Percentiles rank a stretch among this genome's conserved stretches.
Evolutionary conservation across 176 grass and related monocot species (phyloP).

Genomic region (Zizania latifolia): DNA sequence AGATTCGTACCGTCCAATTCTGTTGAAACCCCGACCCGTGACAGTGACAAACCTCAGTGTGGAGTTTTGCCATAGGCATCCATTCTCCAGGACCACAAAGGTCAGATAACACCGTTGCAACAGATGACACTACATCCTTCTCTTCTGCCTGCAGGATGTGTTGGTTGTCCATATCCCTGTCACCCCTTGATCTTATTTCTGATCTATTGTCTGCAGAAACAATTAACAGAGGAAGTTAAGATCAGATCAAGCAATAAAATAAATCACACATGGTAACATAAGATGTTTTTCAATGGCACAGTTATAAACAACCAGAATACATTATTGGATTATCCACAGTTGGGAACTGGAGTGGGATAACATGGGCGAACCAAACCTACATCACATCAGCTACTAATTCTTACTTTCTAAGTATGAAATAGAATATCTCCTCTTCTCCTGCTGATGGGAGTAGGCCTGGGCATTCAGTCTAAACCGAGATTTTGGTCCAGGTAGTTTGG

Average conservation of each 20-base stretch:
- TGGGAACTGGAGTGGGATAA: not conserved
- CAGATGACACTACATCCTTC: conserved; percentile 83
- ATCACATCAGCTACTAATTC: not conserved
- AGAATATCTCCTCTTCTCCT: not conserved
- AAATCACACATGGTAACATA: not conserved
- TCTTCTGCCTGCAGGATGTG: conserved; percentile 73
- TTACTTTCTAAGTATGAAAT: not conserved
- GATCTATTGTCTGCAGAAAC: conserved; percentile 45
- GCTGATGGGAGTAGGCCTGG: not conserved
- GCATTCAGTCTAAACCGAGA: too few relatives aligned
- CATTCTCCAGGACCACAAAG: conserved; percentile 89
- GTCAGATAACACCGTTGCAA: conserved; percentile 79
- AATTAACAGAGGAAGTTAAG: conserved; percentile 15
- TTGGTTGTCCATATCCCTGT: conserved; percentile 80
- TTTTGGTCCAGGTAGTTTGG: too few relatives aligned
- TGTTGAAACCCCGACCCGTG: too few relatives aligned
- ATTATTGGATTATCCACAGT: not conserved
- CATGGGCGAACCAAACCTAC: not conserved
- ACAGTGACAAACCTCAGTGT: conserved; percentile 80
- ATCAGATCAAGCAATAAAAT: not conserved
- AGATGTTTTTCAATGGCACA: not conserved
- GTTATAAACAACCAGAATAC: not conserved
- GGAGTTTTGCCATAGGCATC: conserved; percentile 86
- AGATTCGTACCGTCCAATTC: too few relatives aligned
- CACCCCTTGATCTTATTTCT: conserved; percentile 62